Evolutionary conservation across 768 basidiomycete species (phyloP).

Genomic region (Serendipita vermifera): DNA sequence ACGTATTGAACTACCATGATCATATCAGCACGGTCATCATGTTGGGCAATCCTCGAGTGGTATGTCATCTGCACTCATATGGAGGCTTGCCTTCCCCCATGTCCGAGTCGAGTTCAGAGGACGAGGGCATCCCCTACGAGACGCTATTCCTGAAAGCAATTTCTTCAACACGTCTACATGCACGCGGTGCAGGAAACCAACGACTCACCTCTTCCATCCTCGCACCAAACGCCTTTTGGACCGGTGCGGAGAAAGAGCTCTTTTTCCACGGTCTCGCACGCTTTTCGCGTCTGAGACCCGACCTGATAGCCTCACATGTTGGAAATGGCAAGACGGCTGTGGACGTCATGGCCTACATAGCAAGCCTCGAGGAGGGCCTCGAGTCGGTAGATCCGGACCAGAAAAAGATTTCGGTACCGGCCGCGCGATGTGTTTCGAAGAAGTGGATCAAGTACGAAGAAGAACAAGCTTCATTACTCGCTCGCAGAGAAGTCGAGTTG

Average conservation of each 20-base stretch:
- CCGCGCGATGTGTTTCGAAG: conserved; percentile 39
- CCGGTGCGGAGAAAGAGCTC: conserved; percentile 46
- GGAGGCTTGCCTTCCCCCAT: no score
- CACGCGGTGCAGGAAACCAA: no score
- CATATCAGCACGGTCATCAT: no score
- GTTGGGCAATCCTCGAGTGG: no score
- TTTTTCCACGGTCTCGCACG: conserved; percentile 61
- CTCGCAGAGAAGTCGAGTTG: conserved; percentile 22
- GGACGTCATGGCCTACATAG: conserved; percentile 59
- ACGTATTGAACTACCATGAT: no score
- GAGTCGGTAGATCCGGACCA: conserved; percentile 25
- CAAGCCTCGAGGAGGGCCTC: conserved; percentile 32
- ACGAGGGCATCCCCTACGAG: no score
- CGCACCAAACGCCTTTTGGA: conserved; percentile 38
- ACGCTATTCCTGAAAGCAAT: no score
- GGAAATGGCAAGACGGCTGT: conserved; percentile 43
- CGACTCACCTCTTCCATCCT: conserved; percentile 1
- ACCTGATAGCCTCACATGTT: conserved; percentile 59
- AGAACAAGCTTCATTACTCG: conserved; percentile 25
- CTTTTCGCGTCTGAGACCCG: conserved; percentile 60
- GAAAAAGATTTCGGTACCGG: conserved; percentile 27
- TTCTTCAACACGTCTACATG: no score
- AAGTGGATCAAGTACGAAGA: conserved; percentile 41
- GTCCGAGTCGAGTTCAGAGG: no score
- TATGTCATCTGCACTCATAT: no score